Evolutionary conservation across 1,139 yeast species (phyloP), one percentile per base, ranked within the genome.

Genomic region (Suhomyces bribrorum): DNA sequence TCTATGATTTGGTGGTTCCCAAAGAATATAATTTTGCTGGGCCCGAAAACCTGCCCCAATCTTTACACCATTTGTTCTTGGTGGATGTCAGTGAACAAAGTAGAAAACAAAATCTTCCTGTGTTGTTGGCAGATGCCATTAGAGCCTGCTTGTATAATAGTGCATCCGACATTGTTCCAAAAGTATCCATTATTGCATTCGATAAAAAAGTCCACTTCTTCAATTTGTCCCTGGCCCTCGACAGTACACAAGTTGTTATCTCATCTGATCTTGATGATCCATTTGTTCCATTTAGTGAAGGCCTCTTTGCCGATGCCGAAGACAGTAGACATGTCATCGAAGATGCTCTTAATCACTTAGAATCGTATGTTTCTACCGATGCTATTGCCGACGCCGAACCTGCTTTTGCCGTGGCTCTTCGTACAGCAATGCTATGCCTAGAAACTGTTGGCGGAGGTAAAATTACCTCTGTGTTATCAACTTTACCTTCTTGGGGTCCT

Each of bases 1-100:
- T 90, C 7, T 90, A 88, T 48, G 99, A 92, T 54, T 76, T 87
- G 45, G 59, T 81, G 12, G 96, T 88, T 4, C 95, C 96, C 3
- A 62, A 70, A 25, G 79, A 77, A 36, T 90, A 87, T 59, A 81
- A 86, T 64, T 68, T 75, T 28, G 67, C 64, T 23, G 75, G 70
- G 11, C 50, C 57, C 4, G 58, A 52, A 3, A 38, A 40, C 11
- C 44, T 41, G 2, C 47, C 64, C 1, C 64, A 71, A 11, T 74
- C 73, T 4, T 59, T 89, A 41, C 86, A 83, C 53, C 86, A 86
- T 52, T 74, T 90, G 14, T 88, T 90, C 51, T 68, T 89, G 48
- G 69, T 92, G 38, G 98, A 92, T 59, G 78, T 88, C 22, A 72
- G 81, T 29, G 77, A 77, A 32, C 81, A 79, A 30, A 73, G 94